Percentiles rank a stretch among this genome's conserved stretches.
phyloP scores from a whole-genome alignment of 306 rosid genomes.

The Quercus berberidifolia region DNA sequence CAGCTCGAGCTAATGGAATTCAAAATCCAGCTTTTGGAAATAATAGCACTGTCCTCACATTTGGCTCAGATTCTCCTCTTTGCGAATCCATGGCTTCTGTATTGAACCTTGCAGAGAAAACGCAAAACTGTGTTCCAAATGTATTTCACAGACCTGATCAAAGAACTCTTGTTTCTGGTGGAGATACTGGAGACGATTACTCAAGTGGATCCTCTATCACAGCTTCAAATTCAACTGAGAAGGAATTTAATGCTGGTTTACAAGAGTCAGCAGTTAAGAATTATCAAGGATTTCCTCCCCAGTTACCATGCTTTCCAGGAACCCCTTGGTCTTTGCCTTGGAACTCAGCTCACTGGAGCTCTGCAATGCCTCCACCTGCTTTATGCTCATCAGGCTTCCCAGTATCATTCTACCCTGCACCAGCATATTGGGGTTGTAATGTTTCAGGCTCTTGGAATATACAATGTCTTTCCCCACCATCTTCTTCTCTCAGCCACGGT shows the following conservation, averaged over 20 bases:
- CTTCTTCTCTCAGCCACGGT: constrained; percentile 31
- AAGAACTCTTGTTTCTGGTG: constrained; percentile 25
- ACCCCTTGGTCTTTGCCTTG: constrained; percentile 55
- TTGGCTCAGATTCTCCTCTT: constrained; percentile 63
- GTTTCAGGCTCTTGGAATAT: constrained; percentile 53
- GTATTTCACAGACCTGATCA: constrained; percentile 39
- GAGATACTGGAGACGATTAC: constrained; percentile 37
- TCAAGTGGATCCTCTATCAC: constrained; percentile 53
- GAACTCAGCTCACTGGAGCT: constrained; percentile 50
- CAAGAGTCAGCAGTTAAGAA: constrained; percentile 37
- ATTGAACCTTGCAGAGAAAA: constrained; percentile 45
- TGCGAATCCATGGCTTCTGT: constrained; percentile 61
- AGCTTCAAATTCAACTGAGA: constrained; percentile 50
- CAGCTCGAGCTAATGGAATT: constrained; percentile 36
- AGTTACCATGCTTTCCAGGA: constrained; percentile 44
- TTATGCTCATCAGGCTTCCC: constrained; percentile 56
- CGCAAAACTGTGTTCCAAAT: constrained; percentile 26
- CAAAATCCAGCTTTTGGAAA: constrained; percentile 38
- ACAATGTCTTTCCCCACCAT: constrained; percentile 38
- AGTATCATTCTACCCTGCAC: constrained; percentile 46
- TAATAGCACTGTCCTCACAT: constrained; percentile 47
- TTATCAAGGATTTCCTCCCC: constrained; percentile 46
- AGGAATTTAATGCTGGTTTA: constrained; percentile 22
- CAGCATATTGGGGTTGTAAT: constrained; percentile 60
- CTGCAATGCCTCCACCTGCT: constrained; percentile 46